phyloP scores from a whole-genome alignment of 2,329 filamentous ascomycete genomes.

The Colletotrichum tamarilloi region DNA sequence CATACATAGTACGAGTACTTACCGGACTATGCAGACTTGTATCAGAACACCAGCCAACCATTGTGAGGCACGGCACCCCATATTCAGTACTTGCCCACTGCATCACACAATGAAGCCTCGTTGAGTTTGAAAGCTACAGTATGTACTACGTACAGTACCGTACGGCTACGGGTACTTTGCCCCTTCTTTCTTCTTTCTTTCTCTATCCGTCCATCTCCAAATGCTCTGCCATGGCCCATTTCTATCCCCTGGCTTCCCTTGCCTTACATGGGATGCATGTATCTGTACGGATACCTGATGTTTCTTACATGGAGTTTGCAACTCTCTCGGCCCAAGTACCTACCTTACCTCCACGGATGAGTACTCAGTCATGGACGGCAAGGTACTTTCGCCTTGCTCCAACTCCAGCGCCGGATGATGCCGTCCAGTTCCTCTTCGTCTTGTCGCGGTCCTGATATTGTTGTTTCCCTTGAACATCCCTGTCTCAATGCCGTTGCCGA shows the following conservation, averaged over 20 bases:
- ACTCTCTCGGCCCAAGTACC: neutral
- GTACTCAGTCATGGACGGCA: neutral
- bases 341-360: neutral
- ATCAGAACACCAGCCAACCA: neutral
- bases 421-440: neutral
- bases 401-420: neutral
- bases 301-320: neutral
- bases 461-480: neutral
- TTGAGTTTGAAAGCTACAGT: neutral
- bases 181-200: neutral
- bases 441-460: conserved; percentile 6
- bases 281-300: neutral
- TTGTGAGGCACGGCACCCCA: neutral
- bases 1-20: neutral
- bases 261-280: conserved; percentile 26
- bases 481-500: neutral
- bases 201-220: neutral
- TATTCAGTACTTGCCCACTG: neutral
- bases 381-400: neutral
- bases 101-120: neutral
- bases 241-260: neutral
- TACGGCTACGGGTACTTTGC: neutral
- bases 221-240: neutral
- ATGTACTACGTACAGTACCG: neutral
- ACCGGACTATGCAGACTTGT: neutral